These are phyloP conservation scores for Arthrobotrys sphaeroides DNA, from an alignment of 2,329 filamentous ascomycete species.

Conservation along the genomic window DNA sequence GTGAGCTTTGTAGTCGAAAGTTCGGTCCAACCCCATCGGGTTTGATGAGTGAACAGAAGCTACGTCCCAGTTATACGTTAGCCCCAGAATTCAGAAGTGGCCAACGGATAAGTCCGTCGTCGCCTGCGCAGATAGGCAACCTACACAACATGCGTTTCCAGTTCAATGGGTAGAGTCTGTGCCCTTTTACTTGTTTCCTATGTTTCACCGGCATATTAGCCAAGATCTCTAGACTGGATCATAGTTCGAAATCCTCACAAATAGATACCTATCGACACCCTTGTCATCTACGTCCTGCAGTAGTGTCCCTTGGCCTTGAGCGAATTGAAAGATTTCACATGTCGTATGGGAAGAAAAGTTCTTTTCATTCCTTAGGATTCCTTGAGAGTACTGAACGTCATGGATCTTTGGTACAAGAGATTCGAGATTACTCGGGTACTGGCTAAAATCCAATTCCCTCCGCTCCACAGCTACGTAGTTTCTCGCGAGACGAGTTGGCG, in stretches of 20 bases:
- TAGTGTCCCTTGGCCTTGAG: background rate
- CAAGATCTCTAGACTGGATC: background rate
- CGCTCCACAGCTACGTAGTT: conserved; percentile 9
- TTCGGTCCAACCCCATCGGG: background rate
- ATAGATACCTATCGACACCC: background rate
- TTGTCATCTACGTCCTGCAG: background rate
- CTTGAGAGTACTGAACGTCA: conserved; percentile 14
- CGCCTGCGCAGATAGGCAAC: background rate
- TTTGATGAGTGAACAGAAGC: background rate
- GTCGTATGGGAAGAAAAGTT: conserved; percentile 6
- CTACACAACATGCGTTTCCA: conserved; percentile 1
- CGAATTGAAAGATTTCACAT: conserved; percentile 15
- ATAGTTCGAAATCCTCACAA: background rate
- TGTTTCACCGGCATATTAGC: background rate
- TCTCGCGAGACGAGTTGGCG: conserved; percentile 13
- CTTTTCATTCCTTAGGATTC: conserved; percentile 3
- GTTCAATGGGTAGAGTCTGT: background rate
- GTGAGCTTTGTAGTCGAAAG: conserved; percentile 9
- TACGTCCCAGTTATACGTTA: background rate
- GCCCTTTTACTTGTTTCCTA: background rate
- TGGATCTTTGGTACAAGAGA: conserved; percentile 5
- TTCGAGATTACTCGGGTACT: conserved; percentile 20
- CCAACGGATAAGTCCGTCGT: too few relatives aligned
- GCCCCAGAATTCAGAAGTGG: background rate
- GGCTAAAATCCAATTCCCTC: conserved; percentile 5